Percentiles rank a stretch among this genome's conserved stretches.
Evolutionary conservation across 352 stramenopile genomes (phyloP).

Genomic region (Thraustochytrium sp.): DNA sequence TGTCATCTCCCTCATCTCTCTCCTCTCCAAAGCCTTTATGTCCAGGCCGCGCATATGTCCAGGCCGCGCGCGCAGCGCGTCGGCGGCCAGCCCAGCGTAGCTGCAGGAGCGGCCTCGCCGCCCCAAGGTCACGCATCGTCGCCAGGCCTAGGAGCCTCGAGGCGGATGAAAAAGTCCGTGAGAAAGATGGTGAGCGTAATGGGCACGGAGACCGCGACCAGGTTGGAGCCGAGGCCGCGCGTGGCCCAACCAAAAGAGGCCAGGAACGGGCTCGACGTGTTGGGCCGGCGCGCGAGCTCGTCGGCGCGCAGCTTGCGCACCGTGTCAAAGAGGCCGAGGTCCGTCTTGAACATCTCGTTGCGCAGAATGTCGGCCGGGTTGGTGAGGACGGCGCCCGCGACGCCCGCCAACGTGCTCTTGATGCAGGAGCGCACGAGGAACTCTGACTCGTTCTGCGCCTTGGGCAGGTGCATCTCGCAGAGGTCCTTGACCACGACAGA

Average conservation of each 20-base stretch:
- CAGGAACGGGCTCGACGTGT: conserved; percentile 50
- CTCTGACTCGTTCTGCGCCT: conserved; percentile 54
- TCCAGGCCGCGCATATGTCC: too few species aligned
- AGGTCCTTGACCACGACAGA: conserved; percentile 72
- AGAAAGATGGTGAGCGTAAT: conserved; percentile 74
- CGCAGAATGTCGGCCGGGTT: conserved; percentile 76
- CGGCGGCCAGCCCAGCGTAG: too few species aligned
- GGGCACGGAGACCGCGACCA: conserved; percentile 70
- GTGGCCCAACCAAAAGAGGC: conserved; percentile 21
- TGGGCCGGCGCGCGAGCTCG: conserved; percentile 48
- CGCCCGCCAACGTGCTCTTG: conserved; percentile 60
- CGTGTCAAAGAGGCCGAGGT: conserved; percentile 56
- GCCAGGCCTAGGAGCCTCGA: too few species aligned
- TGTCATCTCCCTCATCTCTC: too few species aligned
- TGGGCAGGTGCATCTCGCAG: conserved; percentile 54
- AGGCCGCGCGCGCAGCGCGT: too few species aligned
- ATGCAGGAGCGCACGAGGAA: conserved; percentile 57
- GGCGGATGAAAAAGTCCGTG: conserved; percentile 56
- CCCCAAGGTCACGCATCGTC: too few species aligned
- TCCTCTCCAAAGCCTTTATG: too few species aligned
- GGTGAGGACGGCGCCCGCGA: conserved; percentile 67
- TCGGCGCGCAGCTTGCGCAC: conserved; percentile 53
- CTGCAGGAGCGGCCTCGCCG: too few species aligned
- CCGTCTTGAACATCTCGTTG: conserved; percentile 81
- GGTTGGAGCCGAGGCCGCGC: conserved; percentile 69